Base-by-base conservation (phyloP, 176 grass and related monocot species). In the Panicum miliaceum region DNA sequence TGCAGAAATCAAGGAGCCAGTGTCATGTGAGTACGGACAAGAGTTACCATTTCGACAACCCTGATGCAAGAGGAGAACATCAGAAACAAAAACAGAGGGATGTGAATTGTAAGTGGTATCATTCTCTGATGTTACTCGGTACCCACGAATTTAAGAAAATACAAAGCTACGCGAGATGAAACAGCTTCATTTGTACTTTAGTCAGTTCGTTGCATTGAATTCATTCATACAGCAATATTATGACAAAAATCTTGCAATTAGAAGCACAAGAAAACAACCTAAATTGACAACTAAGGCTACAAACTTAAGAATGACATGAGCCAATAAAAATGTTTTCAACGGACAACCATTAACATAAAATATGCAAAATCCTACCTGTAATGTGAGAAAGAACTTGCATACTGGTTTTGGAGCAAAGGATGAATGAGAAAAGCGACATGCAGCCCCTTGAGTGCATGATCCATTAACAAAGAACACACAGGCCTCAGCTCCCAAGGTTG, bases 341-440 rank as follows among this genome's bases (percentile, higher is more conserved):
- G 43, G 64, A 32, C 45, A 47, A 47, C 45, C 45, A 47, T 26
- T 40, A 79, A 71, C 5, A 82, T 38, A 66, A 48, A 74, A 36
- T 53, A 36, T 54, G n/a, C 10, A 60, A 61, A 38, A 78, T 57
- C 59, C 40, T 92, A 97, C 94, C 94, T 91, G 86, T 46, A 94
- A 37, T 81, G 94, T 89, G 81, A 91, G 90, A 71, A 94, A 94
- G 75, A 86, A 97, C 80, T 90, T 97, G 92, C 94, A 97, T 79
- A 78, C 20, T 26, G 92, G 90, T 85, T 86, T 97, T 36, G 84
- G 86, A 26, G 92, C 84, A 67, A 64, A 59, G 51, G 71, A 45
- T 19, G 90, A 94, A 77, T 97, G 95, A 94, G 95, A 97, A 86
- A 94, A 97, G 38, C 20, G 64, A 78, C 95, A 97, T 70, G 77